Conservation (phyloP, 164 flowering plant species). For the Magnolia kwangsiensis region DNA sequence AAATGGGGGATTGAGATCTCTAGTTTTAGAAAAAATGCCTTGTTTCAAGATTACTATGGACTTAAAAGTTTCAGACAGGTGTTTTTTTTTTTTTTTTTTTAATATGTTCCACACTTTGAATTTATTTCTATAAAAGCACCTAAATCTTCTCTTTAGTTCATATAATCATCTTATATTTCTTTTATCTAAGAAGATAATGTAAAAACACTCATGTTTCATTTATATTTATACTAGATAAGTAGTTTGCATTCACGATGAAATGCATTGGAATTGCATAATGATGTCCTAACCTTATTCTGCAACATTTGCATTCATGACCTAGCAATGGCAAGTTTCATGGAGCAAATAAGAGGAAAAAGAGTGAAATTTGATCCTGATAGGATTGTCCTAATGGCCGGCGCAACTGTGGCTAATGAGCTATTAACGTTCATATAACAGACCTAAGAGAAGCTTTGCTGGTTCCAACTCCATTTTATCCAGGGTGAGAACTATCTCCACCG, state of each 20-base stretch:
- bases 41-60: too few relatives aligned
- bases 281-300: not conserved
- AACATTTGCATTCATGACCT: slow-evolving; percentile 9
- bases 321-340: slow-evolving; percentile 97
- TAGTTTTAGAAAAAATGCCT: too few relatives aligned
- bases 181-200: not conserved
- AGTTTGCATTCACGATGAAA: not conserved
- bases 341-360: slow-evolving; percentile 73
- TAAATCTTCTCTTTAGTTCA: too few relatives aligned
- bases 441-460: slow-evolving; percentile 39
- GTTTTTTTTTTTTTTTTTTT: too few relatives aligned
- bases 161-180: too few relatives aligned
- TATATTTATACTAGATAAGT: not conserved
- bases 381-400: slow-evolving; percentile 58
- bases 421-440: slow-evolving; percentile 73
- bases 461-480: slow-evolving; percentile 95
- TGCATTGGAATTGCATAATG: not conserved
- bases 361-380: slow-evolving; percentile 72
- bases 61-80: too few relatives aligned
- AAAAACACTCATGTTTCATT: too few relatives aligned
- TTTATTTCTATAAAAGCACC: not conserved
- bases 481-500: slow-evolving; percentile 34
- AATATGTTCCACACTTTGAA: too few relatives aligned
- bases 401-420: too few relatives aligned
- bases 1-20: too few relatives aligned